Conservation (phyloP, 1,284 basidiomycete genomes). For the Blastosporella zonata region DNA sequence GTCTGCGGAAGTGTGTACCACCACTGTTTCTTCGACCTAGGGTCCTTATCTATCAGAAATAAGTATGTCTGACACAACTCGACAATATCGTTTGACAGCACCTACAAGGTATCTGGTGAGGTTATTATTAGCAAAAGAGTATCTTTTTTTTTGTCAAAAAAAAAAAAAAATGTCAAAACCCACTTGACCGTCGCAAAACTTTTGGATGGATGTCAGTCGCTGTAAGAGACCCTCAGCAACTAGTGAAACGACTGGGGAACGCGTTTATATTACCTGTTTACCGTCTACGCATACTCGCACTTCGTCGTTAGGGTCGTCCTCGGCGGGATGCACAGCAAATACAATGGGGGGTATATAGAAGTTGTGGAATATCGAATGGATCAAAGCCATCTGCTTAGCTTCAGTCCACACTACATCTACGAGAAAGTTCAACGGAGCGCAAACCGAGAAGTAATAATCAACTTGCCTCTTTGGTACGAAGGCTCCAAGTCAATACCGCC, state of each 20-base stretch:
- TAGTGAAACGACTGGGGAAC: not conserved
- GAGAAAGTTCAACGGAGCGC: conserved; percentile 2
- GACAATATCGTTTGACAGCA: conserved; percentile 6
- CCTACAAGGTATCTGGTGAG: conserved; percentile 47
- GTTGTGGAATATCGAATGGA: conserved; percentile 74
- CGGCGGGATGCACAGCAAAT: conserved; percentile 54
- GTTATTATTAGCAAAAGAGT: conserved; percentile 3
- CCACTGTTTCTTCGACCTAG: conserved; percentile 51
- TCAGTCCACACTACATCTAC: conserved; percentile 73
- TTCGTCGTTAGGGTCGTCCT: conserved; percentile 43
- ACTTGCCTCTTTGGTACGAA: conserved; percentile 62
- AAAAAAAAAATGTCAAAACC: no score
- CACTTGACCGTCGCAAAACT: conserved; percentile 69
- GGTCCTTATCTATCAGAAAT: conserved; percentile 40
- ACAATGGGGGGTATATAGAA: conserved; percentile 74
- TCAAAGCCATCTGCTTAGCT: conserved; percentile 64
- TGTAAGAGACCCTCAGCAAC: conserved; percentile 17
- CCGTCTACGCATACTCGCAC: conserved; percentile 71
- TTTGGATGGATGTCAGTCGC: conserved; percentile 68
- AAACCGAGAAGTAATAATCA: not conserved
- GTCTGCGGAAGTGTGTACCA: conserved; percentile 53
- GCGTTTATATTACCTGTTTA: conserved; percentile 47
- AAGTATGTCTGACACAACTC: not conserved
- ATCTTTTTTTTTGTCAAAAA: no score
- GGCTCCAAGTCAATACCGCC: conserved; percentile 65